These are phyloP conservation scores for Lactifluus volemus DNA, from an alignment of 768 basidiomycete genomes.

Conservation along the genomic window DNA sequence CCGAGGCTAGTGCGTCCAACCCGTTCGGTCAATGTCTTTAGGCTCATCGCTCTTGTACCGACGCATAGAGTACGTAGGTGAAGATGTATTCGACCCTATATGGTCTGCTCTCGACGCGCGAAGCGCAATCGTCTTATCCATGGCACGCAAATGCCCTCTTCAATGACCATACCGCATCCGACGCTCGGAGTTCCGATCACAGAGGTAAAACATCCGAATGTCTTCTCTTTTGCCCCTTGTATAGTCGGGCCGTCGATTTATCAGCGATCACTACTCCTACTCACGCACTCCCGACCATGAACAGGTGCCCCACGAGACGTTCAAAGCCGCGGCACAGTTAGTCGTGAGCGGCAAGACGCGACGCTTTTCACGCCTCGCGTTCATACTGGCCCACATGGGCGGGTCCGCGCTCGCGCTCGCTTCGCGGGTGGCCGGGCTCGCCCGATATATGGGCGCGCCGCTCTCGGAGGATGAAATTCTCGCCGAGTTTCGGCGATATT, in stretches of 20 bases:
- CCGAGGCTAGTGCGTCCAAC: constrained; percentile 40
- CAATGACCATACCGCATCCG: constrained; percentile 53
- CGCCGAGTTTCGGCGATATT: constrained; percentile 61
- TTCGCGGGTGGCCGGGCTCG: constrained; percentile 58
- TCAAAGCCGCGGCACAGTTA: constrained; percentile 71
- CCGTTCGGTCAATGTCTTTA: neutral
- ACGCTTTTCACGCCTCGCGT: constrained; percentile 46
- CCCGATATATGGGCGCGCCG: constrained; percentile 59
- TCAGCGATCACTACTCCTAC: neutral
- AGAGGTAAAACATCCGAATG: constrained; percentile 38
- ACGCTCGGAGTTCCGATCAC: constrained; percentile 59
- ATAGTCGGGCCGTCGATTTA: neutral
- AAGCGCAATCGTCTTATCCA: constrained; percentile 61
- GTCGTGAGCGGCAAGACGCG: constrained; percentile 66
- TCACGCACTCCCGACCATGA: neutral
- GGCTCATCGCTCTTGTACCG: neutral
- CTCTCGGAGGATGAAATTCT: constrained; percentile 59
- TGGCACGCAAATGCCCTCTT: constrained; percentile 57
- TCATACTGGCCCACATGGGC: constrained; percentile 70
- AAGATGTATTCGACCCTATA: constrained; percentile 52
- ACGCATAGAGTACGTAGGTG: constrained; percentile 53
- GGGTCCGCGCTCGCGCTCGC: constrained; percentile 59
- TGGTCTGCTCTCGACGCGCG: constrained; percentile 64
- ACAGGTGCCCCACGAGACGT: constrained; percentile 75
- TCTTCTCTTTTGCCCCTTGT: neutral